These are phyloP conservation scores for Solanum sitiens DNA, from an alignment of 257 asterid species.

Conservation along the genomic window DNA sequence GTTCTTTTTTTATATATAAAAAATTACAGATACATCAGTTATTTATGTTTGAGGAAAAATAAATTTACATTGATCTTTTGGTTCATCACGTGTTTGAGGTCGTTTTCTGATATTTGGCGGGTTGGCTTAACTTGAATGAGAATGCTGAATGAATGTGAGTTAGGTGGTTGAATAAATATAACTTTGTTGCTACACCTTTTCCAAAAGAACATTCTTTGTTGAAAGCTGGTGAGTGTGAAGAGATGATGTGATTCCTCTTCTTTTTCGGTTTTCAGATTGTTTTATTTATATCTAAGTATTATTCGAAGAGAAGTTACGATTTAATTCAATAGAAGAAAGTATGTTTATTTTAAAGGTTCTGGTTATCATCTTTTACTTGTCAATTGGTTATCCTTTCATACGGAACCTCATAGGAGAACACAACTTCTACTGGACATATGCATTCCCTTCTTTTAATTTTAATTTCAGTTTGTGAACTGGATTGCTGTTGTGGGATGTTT, in stretches of 20 bases:
- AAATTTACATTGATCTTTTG: not conserved
- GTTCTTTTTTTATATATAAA: not conserved
- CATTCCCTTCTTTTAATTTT: too few species aligned
- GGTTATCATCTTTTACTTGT: not conserved
- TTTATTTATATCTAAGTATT: not conserved
- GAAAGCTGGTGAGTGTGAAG: not conserved
- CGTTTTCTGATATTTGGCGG: not conserved
- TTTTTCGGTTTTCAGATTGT: not conserved
- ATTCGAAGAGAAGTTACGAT: not conserved
- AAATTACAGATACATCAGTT: not conserved
- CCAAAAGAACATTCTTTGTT: not conserved
- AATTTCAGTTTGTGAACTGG: too few species aligned
- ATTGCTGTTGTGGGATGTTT: too few species aligned
- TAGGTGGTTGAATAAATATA: not conserved
- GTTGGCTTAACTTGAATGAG: not conserved
- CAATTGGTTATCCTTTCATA: not conserved
- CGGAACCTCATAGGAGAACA: too few species aligned
- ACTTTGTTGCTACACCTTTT: not conserved
- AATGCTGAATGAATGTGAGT: not conserved
- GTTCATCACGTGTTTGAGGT: not conserved
- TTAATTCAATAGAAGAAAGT: not conserved
- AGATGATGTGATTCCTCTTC: not conserved
- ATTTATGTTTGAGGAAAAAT: not conserved
- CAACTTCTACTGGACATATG: too few species aligned
- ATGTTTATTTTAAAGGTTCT: not conserved